Evolutionary conservation across 176 grass and related monocot genomes (phyloP), one percentile per base, ranked within the genome.

Genomic region (Paspalum notatum): DNA sequence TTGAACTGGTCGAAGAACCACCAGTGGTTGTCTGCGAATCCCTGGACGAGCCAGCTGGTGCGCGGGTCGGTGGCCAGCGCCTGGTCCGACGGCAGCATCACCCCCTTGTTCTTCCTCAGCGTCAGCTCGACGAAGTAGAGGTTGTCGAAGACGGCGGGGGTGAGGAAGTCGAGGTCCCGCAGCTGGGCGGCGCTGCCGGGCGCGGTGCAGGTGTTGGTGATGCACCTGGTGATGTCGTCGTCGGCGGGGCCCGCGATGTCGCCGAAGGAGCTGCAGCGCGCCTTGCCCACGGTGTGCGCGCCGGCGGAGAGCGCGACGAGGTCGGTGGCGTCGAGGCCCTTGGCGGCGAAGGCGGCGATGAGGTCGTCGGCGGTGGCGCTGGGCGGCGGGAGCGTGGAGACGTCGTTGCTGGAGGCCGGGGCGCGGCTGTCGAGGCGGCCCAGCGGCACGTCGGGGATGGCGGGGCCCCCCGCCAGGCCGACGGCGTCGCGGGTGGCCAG

Each of bases 251-350:
- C 2, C 22, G 44, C 11, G 8, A 14, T 7, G 76, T 22, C 32
- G 20, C 32, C 48, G 66, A 88, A 88, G 13, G 48, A 7, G 27
- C 46, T 45, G 86, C 86, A 88, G 6, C 76, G 57, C 8, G 81
- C 59, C 57, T 64, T 50, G 10, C 85, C 90, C 38, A 91, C 84
- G 26, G 90, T 91, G 82, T 91, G 90, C 13, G 82, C 85, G 9
- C 90, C 85, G 18, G 90, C 85, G 18, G 90, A 91, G 44, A 91
- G 85, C 50, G 83, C 67, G 11, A 88, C 86, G 48, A 88, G 86
- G 74, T 88, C 86, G 39, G 48, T 37, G n/a, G 68, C 49, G 76
- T 79, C 44, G 25, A 88, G 86, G 0, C 45, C 37, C 65, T 16
- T 57, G 48, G 9, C 20, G 7, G 1, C 56, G 73, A 88, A 88